A percentile compares a stretch with the other conserved stretches of the same genome.
Evolutionary conservation across 2,329 filamentous ascomycete genomes (phyloP).

Genomic region (Ophiostoma ulmi): DNA sequence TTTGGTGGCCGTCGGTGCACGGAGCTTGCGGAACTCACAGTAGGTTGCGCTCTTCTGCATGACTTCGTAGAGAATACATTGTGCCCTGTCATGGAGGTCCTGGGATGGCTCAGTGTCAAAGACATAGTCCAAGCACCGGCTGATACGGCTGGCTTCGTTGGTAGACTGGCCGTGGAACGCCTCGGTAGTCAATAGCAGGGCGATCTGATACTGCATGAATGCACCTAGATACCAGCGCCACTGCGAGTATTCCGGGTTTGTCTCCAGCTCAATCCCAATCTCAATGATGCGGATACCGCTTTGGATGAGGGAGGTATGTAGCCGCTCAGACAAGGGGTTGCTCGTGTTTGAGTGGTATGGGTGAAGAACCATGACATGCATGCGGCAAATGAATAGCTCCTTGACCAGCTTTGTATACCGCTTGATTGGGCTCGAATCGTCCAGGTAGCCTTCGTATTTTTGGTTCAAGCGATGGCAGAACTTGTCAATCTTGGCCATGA

Average conservation of each 20-base stretch:
- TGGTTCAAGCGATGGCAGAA: conserved; percentile 61
- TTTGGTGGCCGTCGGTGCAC: conserved; percentile 46
- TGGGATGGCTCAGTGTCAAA: conserved; percentile 54
- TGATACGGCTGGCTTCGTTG: conserved; percentile 60
- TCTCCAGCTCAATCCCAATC: conserved; percentile 45
- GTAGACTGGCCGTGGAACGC: conserved; percentile 55
- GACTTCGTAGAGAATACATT: conserved; percentile 58
- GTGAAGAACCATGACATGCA: conserved; percentile 64
- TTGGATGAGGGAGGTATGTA: conserved; percentile 60
- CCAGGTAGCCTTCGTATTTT: conserved; percentile 60
- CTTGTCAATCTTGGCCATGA: conserved; percentile 63
- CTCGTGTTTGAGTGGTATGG: conserved; percentile 53
- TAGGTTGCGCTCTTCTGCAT: conserved; percentile 57
- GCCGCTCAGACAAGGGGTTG: conserved; percentile 53
- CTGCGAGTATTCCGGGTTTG: conserved; percentile 41
- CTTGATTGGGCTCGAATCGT: conserved; percentile 56
- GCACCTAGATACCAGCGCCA: conserved; percentile 71
- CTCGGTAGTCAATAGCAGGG: conserved; percentile 63
- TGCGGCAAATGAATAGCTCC: conserved; percentile 56
- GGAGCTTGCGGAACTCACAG: conserved; percentile 52
- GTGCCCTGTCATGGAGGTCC: conserved; percentile 49
- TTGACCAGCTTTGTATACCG: conserved; percentile 60
- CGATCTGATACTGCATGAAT: conserved; percentile 67
- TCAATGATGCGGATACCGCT: conserved; percentile 51
- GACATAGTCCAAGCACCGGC: conserved; percentile 66